Base-by-base conservation (phyloP, 495 filamentous ascomycete genomes). In the Xylaria longipes region DNA sequence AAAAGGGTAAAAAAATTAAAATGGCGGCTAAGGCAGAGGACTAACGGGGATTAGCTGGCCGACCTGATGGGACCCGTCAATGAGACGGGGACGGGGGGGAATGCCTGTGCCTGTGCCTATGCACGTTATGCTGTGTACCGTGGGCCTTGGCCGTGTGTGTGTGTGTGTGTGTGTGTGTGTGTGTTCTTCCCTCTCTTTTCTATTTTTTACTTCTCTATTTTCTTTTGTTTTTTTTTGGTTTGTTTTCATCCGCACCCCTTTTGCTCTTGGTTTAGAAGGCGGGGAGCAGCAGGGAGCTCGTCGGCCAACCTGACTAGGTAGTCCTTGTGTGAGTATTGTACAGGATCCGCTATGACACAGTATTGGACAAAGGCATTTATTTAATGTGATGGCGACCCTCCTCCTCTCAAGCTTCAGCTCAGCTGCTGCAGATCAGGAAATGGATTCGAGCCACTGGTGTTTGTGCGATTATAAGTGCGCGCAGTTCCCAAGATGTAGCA, bases 191-290 rank as follows among this genome's bases (percentile, higher is more conserved):
- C 31, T 39, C 5, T 71, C 46, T 29, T 57, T 67, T 52, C 35
- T 68, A 65, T 71, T 76, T 74, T 54, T 41, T 70, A 3, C 57
- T 50, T 31, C 31, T 43, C 46, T 65, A 60, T 68, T 56, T 62
- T 50, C 8, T 60, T 29, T 74, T 64, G 1, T 57, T 73, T 70
- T 73, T 65, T 72, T 41, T 37, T 39, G 5, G 37, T 64, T 43
- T 64, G 1, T 45, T 46, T 46, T n/a, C 17, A 25, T 52, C n/a
- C n/a, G 1, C 3, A n/a, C 45, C 27, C 27, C 29, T 17, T 20
- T 17, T n/a, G 8, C 17, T 15, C 41, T 48, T 64, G 1, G 52
- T 50, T 50, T 35, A 11, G 52, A 35, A 52, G 45, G 31, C 46
- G 43, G 31, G 31, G 33, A 60, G 20, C 20, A 31, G 31, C 46